phyloP scores from a whole-genome alignment of 495 filamentous ascomycete genomes.

The Pyronema omphalodes region DNA sequence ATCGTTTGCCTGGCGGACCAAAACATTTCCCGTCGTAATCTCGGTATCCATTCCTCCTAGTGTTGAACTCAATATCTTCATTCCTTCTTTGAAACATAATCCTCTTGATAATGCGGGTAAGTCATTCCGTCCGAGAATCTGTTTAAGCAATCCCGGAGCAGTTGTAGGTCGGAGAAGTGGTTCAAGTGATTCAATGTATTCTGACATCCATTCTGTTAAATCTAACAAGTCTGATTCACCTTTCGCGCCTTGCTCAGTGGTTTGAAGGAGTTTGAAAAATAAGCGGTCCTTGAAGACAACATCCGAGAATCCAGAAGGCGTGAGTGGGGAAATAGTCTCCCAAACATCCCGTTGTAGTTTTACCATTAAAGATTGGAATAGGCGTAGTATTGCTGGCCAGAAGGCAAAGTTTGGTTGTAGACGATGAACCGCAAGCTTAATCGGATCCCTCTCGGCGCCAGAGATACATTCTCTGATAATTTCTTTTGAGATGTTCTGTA shows the following conservation, averaged over 20 bases:
- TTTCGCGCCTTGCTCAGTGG: conserved; percentile 9
- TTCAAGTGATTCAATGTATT: conserved; percentile 18
- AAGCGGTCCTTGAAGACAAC: conserved; percentile 14
- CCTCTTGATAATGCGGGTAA: conserved; percentile 17
- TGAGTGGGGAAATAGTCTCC: conserved; percentile 22
- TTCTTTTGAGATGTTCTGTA: conserved; percentile 16
- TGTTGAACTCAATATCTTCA: conserved; percentile 19
- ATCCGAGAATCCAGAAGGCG: conserved; percentile 18
- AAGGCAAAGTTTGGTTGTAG: conserved; percentile 16
- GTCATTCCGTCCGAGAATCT: conserved; percentile 12
- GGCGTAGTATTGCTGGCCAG: conserved; percentile 18
- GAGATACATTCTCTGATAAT: conserved; percentile 22
- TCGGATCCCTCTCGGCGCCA: conserved; percentile 21
- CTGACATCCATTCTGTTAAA: conserved; percentile 23
- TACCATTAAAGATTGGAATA: conserved; percentile 21
- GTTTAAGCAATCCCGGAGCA: conserved; percentile 14
- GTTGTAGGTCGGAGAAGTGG: conserved; percentile 19
- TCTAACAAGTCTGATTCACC: conserved; percentile 15
- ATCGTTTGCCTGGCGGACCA: conserved; percentile 21
- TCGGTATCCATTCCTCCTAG: conserved; percentile 15
- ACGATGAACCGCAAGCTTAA: conserved; percentile 21
- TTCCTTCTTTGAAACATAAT: conserved; percentile 22
- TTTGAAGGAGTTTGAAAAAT: conserved; percentile 15
- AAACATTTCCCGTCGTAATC: conserved; percentile 16
- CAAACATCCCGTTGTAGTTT: conserved; percentile 22